Conservation (phyloP, 768 basidiomycete species). For the Psilocybe tampanensis region DNA sequence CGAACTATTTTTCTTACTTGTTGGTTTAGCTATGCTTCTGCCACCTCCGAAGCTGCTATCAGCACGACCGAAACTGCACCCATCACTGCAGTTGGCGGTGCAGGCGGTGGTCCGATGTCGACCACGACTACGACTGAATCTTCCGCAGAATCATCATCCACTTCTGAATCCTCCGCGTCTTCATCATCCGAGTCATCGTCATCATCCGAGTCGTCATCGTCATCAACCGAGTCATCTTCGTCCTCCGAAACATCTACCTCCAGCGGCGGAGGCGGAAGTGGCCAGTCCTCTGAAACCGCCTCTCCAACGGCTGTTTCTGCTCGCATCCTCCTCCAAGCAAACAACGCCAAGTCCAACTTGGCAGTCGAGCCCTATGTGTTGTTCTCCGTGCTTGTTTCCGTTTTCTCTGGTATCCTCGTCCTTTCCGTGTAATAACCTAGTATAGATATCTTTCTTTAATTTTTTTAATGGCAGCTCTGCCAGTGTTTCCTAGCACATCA, state of each 20-base stretch:
- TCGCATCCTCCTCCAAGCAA: background rate
- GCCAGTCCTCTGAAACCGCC: conserved; percentile 1
- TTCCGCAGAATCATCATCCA: background rate
- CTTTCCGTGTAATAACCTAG: background rate
- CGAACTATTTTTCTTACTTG: background rate
- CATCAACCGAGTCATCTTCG: conserved; percentile 10
- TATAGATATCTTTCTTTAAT: background rate
- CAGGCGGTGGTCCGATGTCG: background rate
- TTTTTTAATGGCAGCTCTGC: too few relatives aligned
- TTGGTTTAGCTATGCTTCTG: conserved; percentile 45
- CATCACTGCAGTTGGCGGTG: conserved; percentile 2
- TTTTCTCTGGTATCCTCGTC: background rate
- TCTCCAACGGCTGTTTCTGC: conserved; percentile 1
- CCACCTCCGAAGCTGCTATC: conserved; percentile 26
- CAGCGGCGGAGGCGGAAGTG: background rate
- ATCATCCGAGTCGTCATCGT: background rate
- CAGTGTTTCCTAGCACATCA: background rate
- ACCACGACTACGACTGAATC: background rate
- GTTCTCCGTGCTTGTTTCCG: background rate
- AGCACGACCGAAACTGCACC: conserved; percentile 18
- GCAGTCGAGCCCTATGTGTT: background rate
- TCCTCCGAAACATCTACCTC: conserved; percentile 14
- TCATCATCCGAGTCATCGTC: background rate
- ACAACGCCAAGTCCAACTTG: background rate
- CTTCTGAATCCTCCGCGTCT: background rate